Evolutionary conservation across 2,329 filamentous ascomycete species (phyloP).

Genomic region (Pestalotiopsis sp.): DNA sequence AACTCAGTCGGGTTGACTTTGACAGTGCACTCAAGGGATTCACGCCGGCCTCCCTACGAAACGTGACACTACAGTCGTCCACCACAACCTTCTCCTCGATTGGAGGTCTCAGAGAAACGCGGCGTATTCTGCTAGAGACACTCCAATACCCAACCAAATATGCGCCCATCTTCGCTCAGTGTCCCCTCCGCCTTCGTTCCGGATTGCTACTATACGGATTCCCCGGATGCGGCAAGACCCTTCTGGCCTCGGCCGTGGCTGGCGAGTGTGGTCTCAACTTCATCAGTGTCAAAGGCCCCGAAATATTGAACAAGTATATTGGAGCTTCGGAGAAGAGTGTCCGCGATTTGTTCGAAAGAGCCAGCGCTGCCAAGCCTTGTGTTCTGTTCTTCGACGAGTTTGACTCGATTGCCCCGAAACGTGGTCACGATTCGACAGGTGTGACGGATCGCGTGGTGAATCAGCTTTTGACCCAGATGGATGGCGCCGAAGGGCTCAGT

Average conservation of each 20-base stretch:
- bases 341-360: conserved; percentile 91
- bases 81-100: conserved; percentile 93
- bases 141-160: conserved; percentile 97
- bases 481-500: conserved; percentile 91
- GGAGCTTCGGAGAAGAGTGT: conserved; percentile 96
- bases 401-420: conserved; percentile 94
- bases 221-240: conserved; percentile 94
- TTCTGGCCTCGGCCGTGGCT: conserved; percentile 94
- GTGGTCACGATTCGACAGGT: conserved; percentile 94
- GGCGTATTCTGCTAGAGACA: conserved; percentile 91
- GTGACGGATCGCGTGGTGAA: conserved; percentile 99
- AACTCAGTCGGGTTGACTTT: conserved; percentile 76
- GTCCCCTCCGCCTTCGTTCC: conserved; percentile 90
- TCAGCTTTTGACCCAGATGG: conserved; percentile 98
- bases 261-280: conserved; percentile 98
- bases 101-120: conserved; percentile 82
- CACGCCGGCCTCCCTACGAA: conserved; percentile 90
- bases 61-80: conserved; percentile 90
- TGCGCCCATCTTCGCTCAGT: conserved; percentile 95
- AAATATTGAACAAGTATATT: conserved; percentile 99
- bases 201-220: conserved; percentile 93
- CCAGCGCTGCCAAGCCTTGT: conserved; percentile 86
- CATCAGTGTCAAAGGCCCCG: conserved; percentile 96
- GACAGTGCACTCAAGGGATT: conserved; percentile 85
- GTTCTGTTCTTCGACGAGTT: conserved; percentile 99